A percentile compares a stretch with the other conserved stretches of the same genome.
Evolutionary conservation across 2,329 filamentous ascomycete genomes (phyloP).

Genomic region (Alternaria brassicicola): DNA sequence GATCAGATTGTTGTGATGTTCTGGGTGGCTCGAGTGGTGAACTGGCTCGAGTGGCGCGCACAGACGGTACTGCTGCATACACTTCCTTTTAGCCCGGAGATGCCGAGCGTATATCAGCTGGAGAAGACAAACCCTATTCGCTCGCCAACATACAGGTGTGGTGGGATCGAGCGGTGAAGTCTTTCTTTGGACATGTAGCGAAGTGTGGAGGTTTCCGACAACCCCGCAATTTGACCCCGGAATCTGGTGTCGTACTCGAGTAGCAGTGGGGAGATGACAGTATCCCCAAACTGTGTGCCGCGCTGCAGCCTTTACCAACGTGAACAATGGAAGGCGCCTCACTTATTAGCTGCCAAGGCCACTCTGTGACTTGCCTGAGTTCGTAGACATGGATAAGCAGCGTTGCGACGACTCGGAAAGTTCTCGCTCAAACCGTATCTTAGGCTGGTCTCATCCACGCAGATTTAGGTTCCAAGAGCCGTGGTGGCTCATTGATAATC

Average conservation of each 20-base stretch:
- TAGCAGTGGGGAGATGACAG: neutral
- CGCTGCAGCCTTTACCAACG: neutral
- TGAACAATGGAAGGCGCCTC: neutral
- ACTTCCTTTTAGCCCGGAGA: conserved; percentile 10
- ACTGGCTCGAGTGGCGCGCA: too few species aligned
- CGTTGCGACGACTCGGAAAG: neutral
- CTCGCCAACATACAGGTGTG: conserved; percentile 1
- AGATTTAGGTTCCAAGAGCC: neutral
- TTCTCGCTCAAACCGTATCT: neutral
- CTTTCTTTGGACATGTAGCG: neutral
- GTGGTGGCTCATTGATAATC: neutral
- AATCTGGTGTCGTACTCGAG: neutral
- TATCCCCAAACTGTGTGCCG: neutral
- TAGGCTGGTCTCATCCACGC: neutral
- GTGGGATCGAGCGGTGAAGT: conserved; percentile 7
- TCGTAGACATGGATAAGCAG: neutral
- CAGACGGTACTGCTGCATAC: conserved; percentile 23
- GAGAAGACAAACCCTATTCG: neutral
- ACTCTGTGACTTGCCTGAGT: neutral
- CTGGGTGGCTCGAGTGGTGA: too few species aligned
- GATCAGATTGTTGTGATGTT: too few species aligned
- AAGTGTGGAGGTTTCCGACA: conserved; percentile 1
- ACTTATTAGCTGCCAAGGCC: neutral
- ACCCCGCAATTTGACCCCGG: neutral
- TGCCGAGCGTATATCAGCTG: conserved; percentile 19